Base-by-base conservation (phyloP, 805 yeast genomes). In the Ogataea haglerorum region DNA sequence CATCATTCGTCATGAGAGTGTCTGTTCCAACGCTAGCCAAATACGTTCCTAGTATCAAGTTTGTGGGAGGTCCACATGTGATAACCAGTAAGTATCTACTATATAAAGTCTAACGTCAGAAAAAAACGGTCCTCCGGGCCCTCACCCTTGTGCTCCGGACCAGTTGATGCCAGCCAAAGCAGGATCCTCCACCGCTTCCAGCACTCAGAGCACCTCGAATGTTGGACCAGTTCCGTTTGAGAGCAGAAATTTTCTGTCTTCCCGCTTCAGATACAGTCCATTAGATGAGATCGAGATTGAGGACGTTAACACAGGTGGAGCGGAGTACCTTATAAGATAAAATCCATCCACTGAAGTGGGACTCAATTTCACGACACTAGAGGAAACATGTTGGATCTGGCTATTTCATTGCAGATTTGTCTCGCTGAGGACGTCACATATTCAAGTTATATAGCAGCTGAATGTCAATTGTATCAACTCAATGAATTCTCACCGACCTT, bases 301-400 rank as follows among this genome's bases (percentile, higher is more conserved):
- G 9, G 75, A 78, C 49, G 78, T 91, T 52, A 75, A 80, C 52
- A 72, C 76, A 38, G 99, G 98, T 42, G 97, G 96, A 52, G 96
- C 95, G 25, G 79, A 73, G 27, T 55, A 72, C 31, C 64, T 76
- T 10, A 74, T 64, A 51, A 36, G 22, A 36, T 40, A 29, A 35
- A 21, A 7, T 22, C 10, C 16, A 14, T 17, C 14, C 17, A 16
- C n/a, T 9, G 34, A 30, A 14, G 22, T 12, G 12, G 14, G 19
- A 9, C 23, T 30, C 3, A 19, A 7, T 7, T 19, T 6, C 8
- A 7, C 7, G 21, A 19, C 7, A 19, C 10, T 19, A 7, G 10
- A 19, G 9, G 9, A 1, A 19, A 3, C 9, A 6, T 19, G 21
- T 19, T 9, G 21, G 9, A 19, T 19, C 2, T 19, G 21, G 8